These are phyloP conservation scores for Pelargonium fulgidum DNA, from an alignment of 441 rosid species.

Conservation along the genomic window DNA sequence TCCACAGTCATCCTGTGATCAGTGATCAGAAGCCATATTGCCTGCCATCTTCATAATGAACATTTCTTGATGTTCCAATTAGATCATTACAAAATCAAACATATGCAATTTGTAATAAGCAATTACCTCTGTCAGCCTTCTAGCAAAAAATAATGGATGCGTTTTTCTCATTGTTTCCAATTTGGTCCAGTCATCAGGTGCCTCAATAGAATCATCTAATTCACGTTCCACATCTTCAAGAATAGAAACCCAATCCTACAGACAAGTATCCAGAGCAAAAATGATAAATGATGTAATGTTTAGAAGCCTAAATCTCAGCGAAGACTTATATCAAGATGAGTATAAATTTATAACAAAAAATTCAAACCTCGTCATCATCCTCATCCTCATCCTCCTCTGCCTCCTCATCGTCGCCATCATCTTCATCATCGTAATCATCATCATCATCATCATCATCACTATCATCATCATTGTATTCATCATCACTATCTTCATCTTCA, in stretches of 20 bases:
- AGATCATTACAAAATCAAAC: conserved; percentile 9
- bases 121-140: conserved; percentile 65
- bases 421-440: not conserved
- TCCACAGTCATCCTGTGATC: not conserved
- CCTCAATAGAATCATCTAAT: conserved; percentile 47
- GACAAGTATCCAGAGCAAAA: conserved; percentile 13
- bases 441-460: conserved; percentile 34
- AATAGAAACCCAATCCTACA: conserved; percentile 69
- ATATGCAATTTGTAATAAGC: conserved; percentile 5
- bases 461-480: conserved; percentile 34
- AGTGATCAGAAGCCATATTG: conserved; percentile 5
- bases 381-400: conserved; percentile 30
- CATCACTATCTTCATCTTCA: conserved; percentile 46
- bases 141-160: conserved; percentile 92
- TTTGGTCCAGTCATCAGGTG: conserved; percentile 81
- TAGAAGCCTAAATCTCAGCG: conserved; percentile 12
- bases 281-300: conserved; percentile 8
- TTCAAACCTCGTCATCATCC: conserved; percentile 45
- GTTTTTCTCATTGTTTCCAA: conserved; percentile 82
- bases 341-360: conserved; percentile 5
- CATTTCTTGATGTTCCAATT: not conserved
- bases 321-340: conserved; percentile 3
- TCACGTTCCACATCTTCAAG: conserved; percentile 35
- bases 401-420: conserved; percentile 36
- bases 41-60: conserved; percentile 3